phyloP scores from a whole-genome alignment of 2,329 filamentous ascomycete genomes.

The Phoma sp. region DNA sequence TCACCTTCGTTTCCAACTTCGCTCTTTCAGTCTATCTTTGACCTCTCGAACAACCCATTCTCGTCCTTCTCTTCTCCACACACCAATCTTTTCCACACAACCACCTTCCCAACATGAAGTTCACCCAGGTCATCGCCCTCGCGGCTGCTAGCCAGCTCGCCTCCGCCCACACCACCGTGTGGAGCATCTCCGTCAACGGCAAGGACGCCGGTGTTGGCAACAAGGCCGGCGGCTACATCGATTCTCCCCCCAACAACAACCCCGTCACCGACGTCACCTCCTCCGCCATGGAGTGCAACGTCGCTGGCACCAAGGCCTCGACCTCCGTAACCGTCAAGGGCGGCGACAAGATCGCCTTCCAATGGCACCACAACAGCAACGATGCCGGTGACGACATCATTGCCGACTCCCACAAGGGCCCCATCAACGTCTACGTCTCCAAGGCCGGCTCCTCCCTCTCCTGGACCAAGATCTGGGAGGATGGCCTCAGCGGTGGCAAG shows the following conservation, averaged over 20 bases:
- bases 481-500: constrained; percentile 40
- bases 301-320: constrained; percentile 39
- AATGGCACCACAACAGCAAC: constrained; percentile 60
- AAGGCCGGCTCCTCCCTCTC: constrained; percentile 50
- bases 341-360: constrained; percentile 55
- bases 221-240: constrained; percentile 54
- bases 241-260: constrained; percentile 51
- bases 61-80: constrained; percentile 15
- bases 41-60: constrained; percentile 22
- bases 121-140: constrained; percentile 36
- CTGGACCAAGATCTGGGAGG: constrained; percentile 56
- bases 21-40: constrained; percentile 25
- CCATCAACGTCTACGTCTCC: constrained; percentile 60
- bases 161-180: constrained; percentile 45
- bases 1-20: constrained; percentile 30
- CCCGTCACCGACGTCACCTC: constrained; percentile 46
- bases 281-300: constrained; percentile 45
- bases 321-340: constrained; percentile 55
- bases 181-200: constrained; percentile 51
- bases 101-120: constrained; percentile 35
- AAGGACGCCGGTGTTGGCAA: constrained; percentile 42
- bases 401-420: constrained; percentile 58
- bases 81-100: constrained; percentile 22
- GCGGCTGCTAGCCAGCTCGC: constrained; percentile 35
- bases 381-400: constrained; percentile 58